Evolutionary conservation across 129 eudicot genomes (phyloP), one percentile per base, ranked within the genome.

Genomic region (Helianthus tuberosus): DNA sequence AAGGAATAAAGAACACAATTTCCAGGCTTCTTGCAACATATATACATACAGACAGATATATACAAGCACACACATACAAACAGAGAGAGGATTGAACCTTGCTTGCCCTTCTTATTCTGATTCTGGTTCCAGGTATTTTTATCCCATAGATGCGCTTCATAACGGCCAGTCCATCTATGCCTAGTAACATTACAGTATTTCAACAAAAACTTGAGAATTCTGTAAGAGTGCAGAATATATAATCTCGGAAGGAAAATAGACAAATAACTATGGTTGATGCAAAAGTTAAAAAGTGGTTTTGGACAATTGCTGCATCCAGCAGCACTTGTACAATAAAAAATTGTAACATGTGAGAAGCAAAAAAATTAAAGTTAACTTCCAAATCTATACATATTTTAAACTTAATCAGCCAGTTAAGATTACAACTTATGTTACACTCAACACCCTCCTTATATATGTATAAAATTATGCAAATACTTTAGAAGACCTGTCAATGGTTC

Each of bases 151-250:
- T 94, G 99, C 39, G 99, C 99, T 85, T 94, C 99, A 79, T 94
- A 94, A 66, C 99, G 97, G 71, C 99, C 99, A 23, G 99, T 94
- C 99, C 99, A 94, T 69, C 99, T 82, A 86, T 94, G 99, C 88
- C 99, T 94, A 73, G 16, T 72, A 66, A 41, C 57, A 70, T 54
- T 62, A 64, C 69, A 82, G 62, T 57, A 69, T 38, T 11, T 8
- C 12, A 77, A 84, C 66, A 71, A 77, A 67, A 79, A 35, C 41
- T 36, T 75, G 59, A 79, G 53, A 66, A 72, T 35, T 72, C 36
- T 49, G 35, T 20, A 51, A 63, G 57, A 55, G 27, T 50, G 58
- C 44, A 44, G 15, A 68, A 43, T 12, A 69, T 39, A 43, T 62
- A 55, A 74, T 35, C 46, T 63, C 25, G 39, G 11, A 43, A 53